These are phyloP conservation scores for Bolboschoenus planiculmis DNA, from an alignment of 176 grass and related monocot genomes.

Conservation along the genomic window DNA sequence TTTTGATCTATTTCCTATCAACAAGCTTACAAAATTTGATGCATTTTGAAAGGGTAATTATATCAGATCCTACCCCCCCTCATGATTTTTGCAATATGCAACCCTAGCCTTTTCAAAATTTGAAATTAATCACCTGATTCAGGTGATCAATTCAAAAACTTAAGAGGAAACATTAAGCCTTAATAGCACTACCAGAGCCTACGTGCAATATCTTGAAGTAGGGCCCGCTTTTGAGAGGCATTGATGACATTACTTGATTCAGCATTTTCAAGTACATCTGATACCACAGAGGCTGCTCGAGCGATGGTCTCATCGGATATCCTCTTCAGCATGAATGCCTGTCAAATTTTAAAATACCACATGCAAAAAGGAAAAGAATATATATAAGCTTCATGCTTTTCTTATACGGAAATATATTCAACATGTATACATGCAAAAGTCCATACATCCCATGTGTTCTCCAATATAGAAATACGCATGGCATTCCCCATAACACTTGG, in stretches of 20 bases:
- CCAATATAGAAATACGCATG: neutral
- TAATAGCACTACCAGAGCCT: constrained; percentile 60
- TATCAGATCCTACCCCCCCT: neutral
- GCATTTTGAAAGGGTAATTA: constrained; percentile 2
- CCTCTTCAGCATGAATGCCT: constrained; percentile 92
- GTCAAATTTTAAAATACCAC: constrained; percentile 5
- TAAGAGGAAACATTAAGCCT: neutral
- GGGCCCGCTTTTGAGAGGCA: constrained; percentile 51
- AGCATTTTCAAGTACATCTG: constrained; percentile 69
- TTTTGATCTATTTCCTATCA: constrained; percentile 10
- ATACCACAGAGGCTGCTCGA: constrained; percentile 59
- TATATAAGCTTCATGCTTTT: neutral
- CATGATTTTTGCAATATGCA: constrained; percentile 14
- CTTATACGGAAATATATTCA: neutral
- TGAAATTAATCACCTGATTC: neutral
- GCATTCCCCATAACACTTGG: neutral
- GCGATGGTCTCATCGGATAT: constrained; percentile 59
- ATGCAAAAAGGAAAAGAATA: neutral
- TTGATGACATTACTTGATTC: constrained; percentile 58
- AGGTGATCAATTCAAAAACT: neutral
- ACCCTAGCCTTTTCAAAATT: constrained; percentile 17
- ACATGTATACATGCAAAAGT: neutral
- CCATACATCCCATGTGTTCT: neutral
- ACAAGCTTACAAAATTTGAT: constrained; percentile 18
- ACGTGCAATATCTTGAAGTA: constrained; percentile 74